These are phyloP conservation scores for Pseudoperonospora humuli DNA, from an alignment of 352 stramenopile species.

Conservation along the genomic window DNA sequence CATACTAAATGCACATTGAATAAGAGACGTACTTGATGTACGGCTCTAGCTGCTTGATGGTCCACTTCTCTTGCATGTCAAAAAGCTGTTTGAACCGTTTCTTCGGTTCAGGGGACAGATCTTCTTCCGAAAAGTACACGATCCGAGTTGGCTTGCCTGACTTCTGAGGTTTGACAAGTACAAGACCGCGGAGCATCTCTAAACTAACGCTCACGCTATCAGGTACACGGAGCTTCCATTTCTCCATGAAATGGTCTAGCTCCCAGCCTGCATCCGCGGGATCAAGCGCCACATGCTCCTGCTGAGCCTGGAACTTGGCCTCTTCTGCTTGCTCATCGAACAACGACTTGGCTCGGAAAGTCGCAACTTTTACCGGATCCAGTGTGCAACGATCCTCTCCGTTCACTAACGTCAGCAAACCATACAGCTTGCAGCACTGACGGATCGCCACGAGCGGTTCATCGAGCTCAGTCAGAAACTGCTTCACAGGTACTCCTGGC, in stretches of 20 bases:
- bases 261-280: slow-evolving; percentile 34
- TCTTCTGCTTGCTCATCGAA: slow-evolving; percentile 56
- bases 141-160: slow-evolving; percentile 35
- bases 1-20: not conserved
- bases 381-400: slow-evolving; percentile 36
- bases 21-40: slow-evolving; percentile 60
- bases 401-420: slow-evolving; percentile 15
- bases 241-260: slow-evolving; percentile 67
- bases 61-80: slow-evolving; percentile 77
- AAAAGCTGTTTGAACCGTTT: slow-evolving; percentile 75
- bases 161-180: slow-evolving; percentile 38
- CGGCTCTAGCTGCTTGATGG: slow-evolving; percentile 63
- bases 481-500: slow-evolving; percentile 33
- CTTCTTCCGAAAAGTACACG: slow-evolving; percentile 59
- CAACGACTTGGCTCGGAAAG: slow-evolving; percentile 62
- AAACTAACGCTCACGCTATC: slow-evolving; percentile 46
- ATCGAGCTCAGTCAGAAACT: slow-evolving; percentile 30
- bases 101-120: slow-evolving; percentile 64
- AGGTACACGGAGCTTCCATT: slow-evolving; percentile 72
- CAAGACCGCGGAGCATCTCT: slow-evolving; percentile 64
- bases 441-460: slow-evolving; percentile 48
- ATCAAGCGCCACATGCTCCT: slow-evolving; percentile 21
- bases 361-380: slow-evolving; percentile 53
- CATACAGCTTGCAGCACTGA: slow-evolving; percentile 69
- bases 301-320: slow-evolving; percentile 26